Evolutionary conservation across 331 rosid species (phyloP).

Genomic region (Erythrophleum ivorense): DNA sequence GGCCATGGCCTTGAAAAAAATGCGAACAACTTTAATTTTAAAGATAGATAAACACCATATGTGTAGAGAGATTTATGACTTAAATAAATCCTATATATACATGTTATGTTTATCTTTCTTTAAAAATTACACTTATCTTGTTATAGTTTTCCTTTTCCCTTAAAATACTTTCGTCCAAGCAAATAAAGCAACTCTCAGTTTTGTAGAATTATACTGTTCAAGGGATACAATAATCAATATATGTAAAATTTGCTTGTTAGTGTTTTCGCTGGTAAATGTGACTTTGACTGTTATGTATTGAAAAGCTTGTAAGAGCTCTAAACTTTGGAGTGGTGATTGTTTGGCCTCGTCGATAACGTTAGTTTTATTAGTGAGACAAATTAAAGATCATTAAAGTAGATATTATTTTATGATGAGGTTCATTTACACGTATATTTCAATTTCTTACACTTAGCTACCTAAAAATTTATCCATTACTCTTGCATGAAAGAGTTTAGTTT

Average conservation of each 20-base stretch:
- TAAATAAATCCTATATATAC: too few relatives aligned
- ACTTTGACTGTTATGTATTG: not conserved
- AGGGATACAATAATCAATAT: not conserved
- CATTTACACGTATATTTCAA: not conserved
- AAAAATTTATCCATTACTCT: too few relatives aligned
- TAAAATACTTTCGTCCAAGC: not conserved
- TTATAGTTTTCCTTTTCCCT: not conserved
- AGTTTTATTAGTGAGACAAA: too few relatives aligned
- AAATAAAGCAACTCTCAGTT: constrained; percentile 15
- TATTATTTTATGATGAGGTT: not conserved
- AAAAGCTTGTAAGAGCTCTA: not conserved
- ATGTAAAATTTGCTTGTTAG: not conserved
- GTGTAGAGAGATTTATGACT: too few relatives aligned
- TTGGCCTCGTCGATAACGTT: too few relatives aligned
- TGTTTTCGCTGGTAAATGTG: not conserved
- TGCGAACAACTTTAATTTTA: too few relatives aligned
- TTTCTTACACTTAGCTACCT: not conserved
- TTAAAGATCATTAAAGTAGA: too few relatives aligned
- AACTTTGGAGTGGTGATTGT: too few relatives aligned
- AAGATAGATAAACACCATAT: too few relatives aligned
- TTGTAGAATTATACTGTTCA: not conserved
- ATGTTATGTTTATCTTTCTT: too few relatives aligned
- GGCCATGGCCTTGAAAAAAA: constrained; percentile 36
- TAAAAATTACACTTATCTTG: too few relatives aligned
- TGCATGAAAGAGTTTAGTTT: too few relatives aligned